phyloP scores from a whole-genome alignment of 345 rosid genomes.

The Pugionium cornutum region DNA sequence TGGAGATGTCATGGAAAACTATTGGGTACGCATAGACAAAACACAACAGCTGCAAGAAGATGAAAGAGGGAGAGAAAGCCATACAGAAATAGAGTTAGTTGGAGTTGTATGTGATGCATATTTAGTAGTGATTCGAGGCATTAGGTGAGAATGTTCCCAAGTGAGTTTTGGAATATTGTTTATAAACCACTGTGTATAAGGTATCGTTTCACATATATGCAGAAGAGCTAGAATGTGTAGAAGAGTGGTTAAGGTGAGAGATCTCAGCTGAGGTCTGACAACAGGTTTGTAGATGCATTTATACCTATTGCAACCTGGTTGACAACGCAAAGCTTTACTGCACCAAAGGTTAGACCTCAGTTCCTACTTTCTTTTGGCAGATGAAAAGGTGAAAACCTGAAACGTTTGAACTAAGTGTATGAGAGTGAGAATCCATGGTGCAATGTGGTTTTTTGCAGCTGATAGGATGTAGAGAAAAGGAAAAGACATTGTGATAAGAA shows the following conservation, averaged over 20 bases:
- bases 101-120: slow-evolving; percentile 97
- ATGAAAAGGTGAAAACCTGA: neutral
- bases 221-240: slow-evolving; percentile 92
- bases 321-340: slow-evolving; percentile 83
- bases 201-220: slow-evolving; percentile 29
- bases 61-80: slow-evolving; percentile 61
- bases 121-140: slow-evolving; percentile 87
- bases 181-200: neutral
- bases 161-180: neutral
- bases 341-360: slow-evolving; percentile 64
- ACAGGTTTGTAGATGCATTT: slow-evolving; percentile 86
- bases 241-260: slow-evolving; percentile 81
- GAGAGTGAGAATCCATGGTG: slow-evolving; percentile 26
- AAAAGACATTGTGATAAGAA: slow-evolving; percentile 51
- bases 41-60: slow-evolving; percentile 55
- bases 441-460: slow-evolving; percentile 49
- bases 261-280: slow-evolving; percentile 85
- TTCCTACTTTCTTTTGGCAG: neutral
- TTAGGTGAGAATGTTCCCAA: slow-evolving; percentile 52
- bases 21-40: slow-evolving; percentile 78
- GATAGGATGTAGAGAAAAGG: slow-evolving; percentile 96
- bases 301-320: slow-evolving; percentile 73
- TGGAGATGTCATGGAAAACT: slow-evolving; percentile 70
- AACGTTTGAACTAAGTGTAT: neutral
- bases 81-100: slow-evolving; percentile 86